A percentile compares a stretch with the other conserved stretches of the same genome.
phyloP scores from a whole-genome alignment of 2,329 filamentous ascomycete species.

The Colletotrichum eremochloae region DNA sequence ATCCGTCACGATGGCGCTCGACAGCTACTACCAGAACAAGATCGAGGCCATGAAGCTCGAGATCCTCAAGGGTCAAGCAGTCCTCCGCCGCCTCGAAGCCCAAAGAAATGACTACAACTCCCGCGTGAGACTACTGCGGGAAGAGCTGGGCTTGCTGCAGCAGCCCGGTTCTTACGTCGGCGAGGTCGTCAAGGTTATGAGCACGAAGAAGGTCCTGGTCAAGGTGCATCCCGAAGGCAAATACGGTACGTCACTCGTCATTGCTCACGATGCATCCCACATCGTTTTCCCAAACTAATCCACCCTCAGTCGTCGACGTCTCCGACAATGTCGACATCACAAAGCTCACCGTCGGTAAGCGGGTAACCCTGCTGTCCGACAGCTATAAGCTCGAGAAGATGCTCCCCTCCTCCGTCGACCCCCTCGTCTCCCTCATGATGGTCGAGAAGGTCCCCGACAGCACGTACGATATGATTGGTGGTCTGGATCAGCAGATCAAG shows the following conservation, averaged over 20 bases:
- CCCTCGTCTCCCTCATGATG: constrained; percentile 99
- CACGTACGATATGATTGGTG: constrained; percentile 99
- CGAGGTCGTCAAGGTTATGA: constrained; percentile 99
- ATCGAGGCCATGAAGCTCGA: constrained; percentile 99
- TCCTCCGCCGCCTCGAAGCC: constrained; percentile 93
- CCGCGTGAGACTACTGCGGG: constrained; percentile 90
- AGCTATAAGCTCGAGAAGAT: constrained; percentile 99
- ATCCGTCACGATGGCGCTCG: constrained; percentile 87
- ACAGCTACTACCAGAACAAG: constrained; percentile 99
- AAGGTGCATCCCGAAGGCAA: constrained; percentile 99
- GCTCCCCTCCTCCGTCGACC: constrained; percentile 96
- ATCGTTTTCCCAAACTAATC: constrained; percentile 5
- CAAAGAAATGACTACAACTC: constrained; percentile 99
- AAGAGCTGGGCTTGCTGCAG: constrained; percentile 95
- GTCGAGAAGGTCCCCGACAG: constrained; percentile 99
- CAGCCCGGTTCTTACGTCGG: constrained; percentile 98
- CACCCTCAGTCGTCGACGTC: constrained; percentile 85
- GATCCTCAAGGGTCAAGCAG: constrained; percentile 98
- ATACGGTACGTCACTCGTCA: constrained; percentile 79
- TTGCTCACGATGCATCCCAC: not conserved
- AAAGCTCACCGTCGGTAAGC: constrained; percentile 97
- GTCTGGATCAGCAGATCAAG: constrained; percentile 98
- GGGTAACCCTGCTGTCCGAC: constrained; percentile 95
- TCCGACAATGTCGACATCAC: constrained; percentile 92
- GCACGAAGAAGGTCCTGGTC: constrained; percentile 98